Conservation (phyloP, 129 eudicot genomes). For the Lonicera japonica region DNA sequence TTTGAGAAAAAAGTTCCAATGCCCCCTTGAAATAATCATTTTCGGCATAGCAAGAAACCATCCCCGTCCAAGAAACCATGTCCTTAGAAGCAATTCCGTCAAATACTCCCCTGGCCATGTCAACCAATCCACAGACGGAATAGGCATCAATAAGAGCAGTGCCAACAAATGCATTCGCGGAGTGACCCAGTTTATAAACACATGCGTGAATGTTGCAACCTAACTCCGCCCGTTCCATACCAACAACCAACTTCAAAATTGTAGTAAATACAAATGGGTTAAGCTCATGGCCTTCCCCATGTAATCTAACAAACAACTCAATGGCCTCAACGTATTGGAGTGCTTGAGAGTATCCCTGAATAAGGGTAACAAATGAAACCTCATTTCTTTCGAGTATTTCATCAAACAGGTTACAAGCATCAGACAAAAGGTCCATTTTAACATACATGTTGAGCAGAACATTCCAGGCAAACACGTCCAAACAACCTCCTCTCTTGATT, state of each 20-base stretch:
- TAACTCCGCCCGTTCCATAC: slow-evolving; percentile 42
- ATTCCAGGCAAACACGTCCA: slow-evolving; percentile 67
- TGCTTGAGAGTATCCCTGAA: slow-evolving; percentile 39
- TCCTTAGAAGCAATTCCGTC: slow-evolving; percentile 48
- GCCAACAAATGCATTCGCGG: slow-evolving; percentile 56
- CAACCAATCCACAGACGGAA: slow-evolving; percentile 45
- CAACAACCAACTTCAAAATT: slow-evolving; percentile 59
- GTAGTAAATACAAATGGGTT: slow-evolving; percentile 65
- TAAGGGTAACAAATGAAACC: slow-evolving; percentile 55
- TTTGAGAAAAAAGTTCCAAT: slow-evolving; percentile 32
- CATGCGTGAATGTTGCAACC: slow-evolving; percentile 44
- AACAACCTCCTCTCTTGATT: slow-evolving; percentile 39
- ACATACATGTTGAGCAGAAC: slow-evolving; percentile 55
- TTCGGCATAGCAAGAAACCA: slow-evolving; percentile 73
- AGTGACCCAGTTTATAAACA: slow-evolving; percentile 48
- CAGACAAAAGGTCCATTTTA: slow-evolving; percentile 25
- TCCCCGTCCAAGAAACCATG: slow-evolving; percentile 82
- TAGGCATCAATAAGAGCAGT: slow-evolving; percentile 71
- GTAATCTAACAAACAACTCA: slow-evolving; percentile 43
- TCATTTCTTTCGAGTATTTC: slow-evolving; percentile 62
- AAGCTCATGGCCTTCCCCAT: slow-evolving; percentile 72
- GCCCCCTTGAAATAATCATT: slow-evolving; percentile 47
- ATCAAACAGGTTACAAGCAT: slow-evolving; percentile 55
- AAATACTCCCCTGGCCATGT: slow-evolving; percentile 45
- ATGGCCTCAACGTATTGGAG: slow-evolving; percentile 25